Evolutionary conservation across 1,284 basidiomycete species (phyloP), one percentile per base, ranked within the genome.

Genomic region (Ustilago sp.): DNA sequence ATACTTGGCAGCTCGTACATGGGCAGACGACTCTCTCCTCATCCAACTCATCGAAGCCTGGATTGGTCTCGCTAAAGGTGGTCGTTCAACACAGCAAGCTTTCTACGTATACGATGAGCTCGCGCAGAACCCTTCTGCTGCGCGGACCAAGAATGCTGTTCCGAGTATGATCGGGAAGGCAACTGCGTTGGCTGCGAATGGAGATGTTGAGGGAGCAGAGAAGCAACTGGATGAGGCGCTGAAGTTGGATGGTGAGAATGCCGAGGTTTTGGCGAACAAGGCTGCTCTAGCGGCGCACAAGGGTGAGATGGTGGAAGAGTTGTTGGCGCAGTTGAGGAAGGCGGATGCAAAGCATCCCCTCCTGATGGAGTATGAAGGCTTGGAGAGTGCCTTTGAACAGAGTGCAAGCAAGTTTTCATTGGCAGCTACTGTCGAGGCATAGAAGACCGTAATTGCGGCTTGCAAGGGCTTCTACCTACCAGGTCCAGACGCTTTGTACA

Each of bases 61-160:
- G 81, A 73, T 86, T 19, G 84, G 83, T 5, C 69, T 86, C 2
- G 70, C 72, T 41, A 70, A 74, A 32, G 84, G 84, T 17, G 84
- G 84, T 0, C 63, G 83, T 0, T 38, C 76, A n/a, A 79, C 83
- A 2, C 84, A 86, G 41, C 84, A 86, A 55, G 83, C 84, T 1
- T 86, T 80, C 67, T 86, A 86, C 56, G 83, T 86, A 4, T 86
- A 82, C 64, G 84, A 86, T 52, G 84, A 86, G 67, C 58, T 86
- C 23, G 81, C 82, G n/a, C 82, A 83, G 58, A 82, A 79, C 56
- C 81, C 82, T 0, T 36, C 39, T 8, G 62, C 73, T 1, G 73
- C 74, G 0, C 72, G 76, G 1, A 77, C 77, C 9, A 23, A 55
- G 36, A 77, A 79, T 34, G 63, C 71, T 12, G 80, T 82, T 3